phyloP scores from a whole-genome alignment of 164 flowering plant genomes.

The Magnolia officinalis region DNA sequence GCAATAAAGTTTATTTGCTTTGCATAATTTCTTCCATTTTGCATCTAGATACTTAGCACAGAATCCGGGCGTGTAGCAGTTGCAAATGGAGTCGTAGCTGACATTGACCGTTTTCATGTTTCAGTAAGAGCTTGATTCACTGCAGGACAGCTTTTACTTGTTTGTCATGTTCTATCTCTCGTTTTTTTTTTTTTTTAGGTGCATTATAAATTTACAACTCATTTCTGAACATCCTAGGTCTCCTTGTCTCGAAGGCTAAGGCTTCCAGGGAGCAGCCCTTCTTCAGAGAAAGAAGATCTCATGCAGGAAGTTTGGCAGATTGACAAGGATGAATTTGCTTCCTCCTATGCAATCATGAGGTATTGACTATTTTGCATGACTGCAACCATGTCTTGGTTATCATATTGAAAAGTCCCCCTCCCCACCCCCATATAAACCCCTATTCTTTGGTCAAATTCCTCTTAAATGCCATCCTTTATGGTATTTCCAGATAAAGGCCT shows the following conservation, averaged over 20 bases:
- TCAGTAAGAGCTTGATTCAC: conserved; percentile 45
- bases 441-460: no score
- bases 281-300: conserved; percentile 45
- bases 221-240: conserved; percentile 36
- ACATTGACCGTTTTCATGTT: conserved; percentile 62
- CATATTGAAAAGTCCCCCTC: background rate
- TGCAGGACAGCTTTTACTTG: background rate
- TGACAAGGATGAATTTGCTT: conserved; percentile 75
- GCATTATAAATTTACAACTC: background rate
- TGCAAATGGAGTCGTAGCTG: conserved; percentile 71
- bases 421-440: no score
- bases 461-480: no score
- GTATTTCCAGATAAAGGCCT: no score
- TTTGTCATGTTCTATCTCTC: background rate
- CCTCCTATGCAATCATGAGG: conserved; percentile 88
- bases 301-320: conserved; percentile 63
- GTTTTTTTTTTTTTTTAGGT: background rate
- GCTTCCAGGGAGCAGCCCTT: conserved; percentile 56
- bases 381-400: background rate
- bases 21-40: conserved; percentile 9
- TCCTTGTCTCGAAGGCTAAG: conserved; percentile 73
- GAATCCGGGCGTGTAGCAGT: conserved; percentile 48
- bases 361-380: conserved; percentile 13
- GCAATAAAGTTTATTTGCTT: background rate
- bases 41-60: conserved; percentile 62